A percentile compares a stretch with the other conserved stretches of the same genome.
These are phyloP conservation scores for Eremochloa ophiuroides DNA, from an alignment of 176 grass and related monocot species.

Conservation along the genomic window DNA sequence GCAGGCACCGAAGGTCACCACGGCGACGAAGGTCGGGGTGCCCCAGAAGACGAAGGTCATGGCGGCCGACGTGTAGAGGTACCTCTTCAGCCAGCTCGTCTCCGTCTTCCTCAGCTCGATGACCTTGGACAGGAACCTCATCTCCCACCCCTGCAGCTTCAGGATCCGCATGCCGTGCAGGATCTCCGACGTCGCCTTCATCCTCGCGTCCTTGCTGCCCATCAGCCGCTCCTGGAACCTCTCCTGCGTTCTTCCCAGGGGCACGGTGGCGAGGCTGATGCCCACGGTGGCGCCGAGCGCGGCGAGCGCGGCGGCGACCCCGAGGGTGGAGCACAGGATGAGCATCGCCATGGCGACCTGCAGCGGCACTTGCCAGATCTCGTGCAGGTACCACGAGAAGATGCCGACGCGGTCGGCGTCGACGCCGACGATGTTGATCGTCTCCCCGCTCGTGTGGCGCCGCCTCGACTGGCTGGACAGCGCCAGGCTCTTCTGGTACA, in stretches of 20 bases:
- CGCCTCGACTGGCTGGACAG: conserved; percentile 64
- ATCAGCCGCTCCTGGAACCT: conserved; percentile 65
- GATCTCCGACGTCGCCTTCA: conserved; percentile 75
- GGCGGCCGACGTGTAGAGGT: conserved; percentile 40
- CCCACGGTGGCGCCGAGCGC: conserved; percentile 48
- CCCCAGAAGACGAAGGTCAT: conserved; percentile 50
- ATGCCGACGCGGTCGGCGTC: conserved; percentile 44
- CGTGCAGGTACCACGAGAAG: conserved; percentile 75
- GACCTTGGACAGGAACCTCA: conserved; percentile 84
- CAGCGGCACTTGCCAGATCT: conserved; percentile 61
- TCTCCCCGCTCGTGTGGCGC: conserved; percentile 50
- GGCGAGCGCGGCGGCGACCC: conserved; percentile 50
- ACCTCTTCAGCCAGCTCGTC: conserved; percentile 59
- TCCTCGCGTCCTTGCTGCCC: conserved; percentile 70
- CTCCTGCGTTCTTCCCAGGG: conserved; percentile 52
- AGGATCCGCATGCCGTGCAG: conserved; percentile 86
- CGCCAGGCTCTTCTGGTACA: conserved; percentile 72
- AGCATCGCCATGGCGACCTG: conserved; percentile 64
- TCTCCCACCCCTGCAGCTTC: conserved; percentile 85
- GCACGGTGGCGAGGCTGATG: conserved; percentile 69
- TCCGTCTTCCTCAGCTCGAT: conserved; percentile 62
- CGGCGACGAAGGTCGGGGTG: conserved; percentile 65
- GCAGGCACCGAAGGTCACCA: conserved; percentile 65
- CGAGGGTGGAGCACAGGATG: conserved; percentile 65
- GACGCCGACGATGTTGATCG: conserved; percentile 69